Evolutionary conservation across 169 alveolate species (phyloP), one percentile per base, ranked within the genome.

Genomic region (Cyclospora cayetanensis): DNA sequence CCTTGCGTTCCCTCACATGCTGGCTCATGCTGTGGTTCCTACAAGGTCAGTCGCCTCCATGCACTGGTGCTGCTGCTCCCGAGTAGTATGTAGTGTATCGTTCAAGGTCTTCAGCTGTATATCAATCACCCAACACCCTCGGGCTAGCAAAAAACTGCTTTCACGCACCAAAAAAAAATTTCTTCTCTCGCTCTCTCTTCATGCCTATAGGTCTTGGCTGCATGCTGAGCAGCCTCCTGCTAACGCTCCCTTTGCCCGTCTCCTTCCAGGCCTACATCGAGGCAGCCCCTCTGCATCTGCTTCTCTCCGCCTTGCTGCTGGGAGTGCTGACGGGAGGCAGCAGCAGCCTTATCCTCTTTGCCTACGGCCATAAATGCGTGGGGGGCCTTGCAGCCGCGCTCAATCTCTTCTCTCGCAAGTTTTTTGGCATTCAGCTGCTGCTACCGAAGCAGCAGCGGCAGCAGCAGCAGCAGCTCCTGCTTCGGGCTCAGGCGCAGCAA

Each of bases 401-500:
- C 0, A 25, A 60, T 4, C 25, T 60, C 74, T 35, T 60, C 31
- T 4, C 18, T 11, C 39, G 12, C 2, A 60, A 22, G 2, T 60
- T 18, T 35, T 2, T 22, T n/a, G 37, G 74, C 37, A 4, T 60
- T 2, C 18, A 29, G 74, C 37, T 22, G 74, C 74, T 60, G 25
- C 25, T 60, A 27, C 74, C 25, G 74, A 20, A 60, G 74, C 74
- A 60, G 74, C 74, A 60, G 74, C 74, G 27, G 74, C 74, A 60
- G 74, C 74, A 60, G 72, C 72, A 60, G 72, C n/a, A 60, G 72
- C 74, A 60, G 74, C 74, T 60, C 31, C 39, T 18, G 9, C 74
- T 22, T 29, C 74, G 20, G 74, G 37, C 31, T 29, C 74, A 22
- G 74, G 18, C 18, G 25, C 74, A 22, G 74, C 37, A 18, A 35